phyloP scores from a whole-genome alignment of 257 asterid species.

The Plantago major region DNA sequence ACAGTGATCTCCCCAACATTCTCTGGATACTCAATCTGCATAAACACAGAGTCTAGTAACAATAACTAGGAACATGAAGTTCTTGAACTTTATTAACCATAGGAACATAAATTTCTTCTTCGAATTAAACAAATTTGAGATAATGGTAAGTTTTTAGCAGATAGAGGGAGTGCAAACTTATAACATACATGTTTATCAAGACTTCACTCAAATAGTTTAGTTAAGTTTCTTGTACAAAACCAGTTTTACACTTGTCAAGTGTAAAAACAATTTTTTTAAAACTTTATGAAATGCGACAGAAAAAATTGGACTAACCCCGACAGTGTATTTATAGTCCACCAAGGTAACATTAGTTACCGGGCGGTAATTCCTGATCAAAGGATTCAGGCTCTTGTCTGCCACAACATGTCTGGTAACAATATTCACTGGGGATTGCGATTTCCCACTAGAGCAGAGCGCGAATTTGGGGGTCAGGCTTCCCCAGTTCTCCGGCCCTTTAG shows the following conservation, averaged over 20 bases:
- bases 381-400: conserved; percentile 32
- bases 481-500: conserved; percentile 69
- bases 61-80: neutral
- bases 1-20: conserved; percentile 44
- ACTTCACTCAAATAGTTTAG: too few relatives aligned
- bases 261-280: too few relatives aligned
- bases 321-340: conserved; percentile 55
- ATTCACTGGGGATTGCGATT: conserved; percentile 67
- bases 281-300: too few relatives aligned
- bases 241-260: too few relatives aligned
- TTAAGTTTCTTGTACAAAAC: too few relatives aligned
- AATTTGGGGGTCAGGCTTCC: conserved; percentile 55
- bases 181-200: too few relatives aligned
- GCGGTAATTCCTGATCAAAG: conserved; percentile 45
- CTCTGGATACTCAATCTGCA: conserved; percentile 70
- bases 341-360: conserved; percentile 51
- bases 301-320: conserved; percentile 43
- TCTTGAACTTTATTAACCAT: too few relatives aligned
- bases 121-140: neutral
- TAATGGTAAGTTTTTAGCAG: too few relatives aligned
- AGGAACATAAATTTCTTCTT: neutral
- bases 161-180: too few relatives aligned
- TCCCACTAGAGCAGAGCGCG: conserved; percentile 56
- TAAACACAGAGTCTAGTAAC: neutral
- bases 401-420: conserved; percentile 30